Evolutionary conservation across 2,329 filamentous ascomycete genomes (phyloP), one percentile per base, ranked within the genome.

Genomic region (Apiospora saccharicola): DNA sequence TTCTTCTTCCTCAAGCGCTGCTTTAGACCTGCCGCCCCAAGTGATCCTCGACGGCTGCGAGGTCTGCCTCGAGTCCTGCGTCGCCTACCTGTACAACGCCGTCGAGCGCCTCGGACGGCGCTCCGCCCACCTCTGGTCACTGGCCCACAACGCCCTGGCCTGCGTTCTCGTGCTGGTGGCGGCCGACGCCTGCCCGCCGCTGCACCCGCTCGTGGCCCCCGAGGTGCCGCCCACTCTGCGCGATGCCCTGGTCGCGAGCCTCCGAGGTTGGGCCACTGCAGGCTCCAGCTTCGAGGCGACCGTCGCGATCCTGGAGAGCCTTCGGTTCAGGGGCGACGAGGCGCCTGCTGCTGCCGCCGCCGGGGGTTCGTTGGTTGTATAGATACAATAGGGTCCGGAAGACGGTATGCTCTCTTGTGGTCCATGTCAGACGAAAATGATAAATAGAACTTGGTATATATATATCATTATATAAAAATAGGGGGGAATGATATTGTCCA

Each of bases 101-200:
- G 72, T 77, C 46, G 81, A 81, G 16, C 79, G 83, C 75, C 76
- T 83, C 22, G 79, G 79, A 67, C 81, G 78, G 71, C 79, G 82
- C 4, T 80, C 81, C n/a, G 80, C 80, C 1, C 82, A 83, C 68
- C 77, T 84, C 14, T 83, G 82, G 82, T 78, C 79, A 0, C 77
- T 83, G 53, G 79, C 80, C 14, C 81, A 83, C 71, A 78, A 77
- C 68, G 80, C 79, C 71, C 75, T 83, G 74, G 80, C 81, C 4
- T 80, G 78, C 41, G 75, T 84, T 10, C 61, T 82, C 10, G 77
- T 82, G 16, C 75, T 84, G 43, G 77, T 78, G 71, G 70, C 82
- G 67, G 81, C 81, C 7, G 67, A 70, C n/a, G 16, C 61, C 68
- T 72, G 53, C 34, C 53, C 70, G 26, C 68, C 34, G 41, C 70